Percentiles rank a stretch among this genome's conserved stretches.
phyloP scores from a whole-genome alignment of 176 grass and related monocot genomes.

The Eragrostis curvula region DNA sequence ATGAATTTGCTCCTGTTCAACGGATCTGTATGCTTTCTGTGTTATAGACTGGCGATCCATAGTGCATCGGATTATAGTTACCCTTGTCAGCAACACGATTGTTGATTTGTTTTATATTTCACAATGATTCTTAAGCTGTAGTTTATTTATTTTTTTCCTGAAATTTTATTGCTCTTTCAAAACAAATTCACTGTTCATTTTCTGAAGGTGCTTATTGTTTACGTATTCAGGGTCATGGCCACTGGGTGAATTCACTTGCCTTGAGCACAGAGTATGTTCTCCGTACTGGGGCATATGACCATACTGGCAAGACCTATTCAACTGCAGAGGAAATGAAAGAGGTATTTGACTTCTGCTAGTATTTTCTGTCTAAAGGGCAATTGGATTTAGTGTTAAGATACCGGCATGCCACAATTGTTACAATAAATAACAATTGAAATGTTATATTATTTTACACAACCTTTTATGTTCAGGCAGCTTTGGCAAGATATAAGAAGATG shows the following conservation, averaged over 20 bases:
- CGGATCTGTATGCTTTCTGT: neutral
- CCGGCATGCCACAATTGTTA: slow-evolving; percentile 2
- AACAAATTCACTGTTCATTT: slow-evolving; percentile 16
- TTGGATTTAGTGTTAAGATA: slow-evolving; percentile 7
- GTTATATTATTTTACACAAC: neutral
- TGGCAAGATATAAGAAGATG: slow-evolving; percentile 87
- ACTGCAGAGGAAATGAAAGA: slow-evolving; percentile 91
- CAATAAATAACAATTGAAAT: neutral
- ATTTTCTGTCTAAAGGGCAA: neutral
- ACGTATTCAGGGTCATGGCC: slow-evolving; percentile 79
- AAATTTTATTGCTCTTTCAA: slow-evolving; percentile 3
- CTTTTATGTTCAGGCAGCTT: slow-evolving; percentile 64
- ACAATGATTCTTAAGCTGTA: slow-evolving; percentile 17
- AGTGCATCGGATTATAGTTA: slow-evolving; percentile 9
- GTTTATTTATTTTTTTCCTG: neutral
- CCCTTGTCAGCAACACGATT: neutral
- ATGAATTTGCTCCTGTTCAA: neutral
- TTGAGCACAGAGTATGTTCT: slow-evolving; percentile 98
- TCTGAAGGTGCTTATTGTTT: neutral
- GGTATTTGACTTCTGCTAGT: slow-evolving; percentile 40
- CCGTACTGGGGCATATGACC: slow-evolving; percentile 92
- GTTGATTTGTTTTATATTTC: neutral
- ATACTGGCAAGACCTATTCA: slow-evolving; percentile 86
- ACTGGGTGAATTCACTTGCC: slow-evolving; percentile 98
- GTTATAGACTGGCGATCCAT: neutral